Base-by-base conservation (phyloP, 129 eudicot genomes). In the Cynara cardunculus region DNA sequence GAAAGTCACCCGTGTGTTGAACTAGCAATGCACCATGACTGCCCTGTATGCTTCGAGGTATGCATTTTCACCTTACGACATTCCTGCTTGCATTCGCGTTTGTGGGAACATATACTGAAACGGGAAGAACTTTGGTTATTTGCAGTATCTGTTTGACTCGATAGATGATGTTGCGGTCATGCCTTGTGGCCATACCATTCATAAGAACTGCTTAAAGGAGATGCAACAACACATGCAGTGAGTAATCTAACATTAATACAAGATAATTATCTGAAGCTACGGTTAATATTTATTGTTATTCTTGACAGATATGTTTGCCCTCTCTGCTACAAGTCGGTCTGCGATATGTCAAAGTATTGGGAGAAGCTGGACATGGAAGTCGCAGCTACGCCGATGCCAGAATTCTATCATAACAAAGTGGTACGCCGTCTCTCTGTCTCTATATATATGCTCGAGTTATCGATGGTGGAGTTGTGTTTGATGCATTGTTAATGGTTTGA, bases 41-140 rank as follows among this genome's bases (percentile, higher is more conserved):
- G 98, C 75, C 98, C 98, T 71, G 91, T 94, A 75, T 94, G 98
- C 87, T 89, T 92, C 76, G 97, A 94, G 98, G 98, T 94, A 61
- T 67, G 25, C 24, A 77, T 64, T n/a, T 4, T 46, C 44, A 34
- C 74, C 26, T 26, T 71, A 25, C 24, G 0, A 25, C 76, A 61
- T 41, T 18, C 13, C 11, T 18, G 59, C 39, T 31, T 75, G 62
- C 39, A 6, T 69, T 46, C 32, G 72, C 12, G 81, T 24, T 76
- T 73, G 1, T 9, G 73, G 12, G 46, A 27, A 25, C 84, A 34
- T 73, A 19, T 34, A 34, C 46, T n/a, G 9, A 27, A 12, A 72
- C 2, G 72, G 26, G 26, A n/a, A 13, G 9, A 7, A 34, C 56
- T 9, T 41, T 76, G 69, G 69, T 64, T 66, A 4, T 74, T 39